Base-by-base conservation (phyloP, 1,139 yeast genomes). In the Candida albicans region DNA sequence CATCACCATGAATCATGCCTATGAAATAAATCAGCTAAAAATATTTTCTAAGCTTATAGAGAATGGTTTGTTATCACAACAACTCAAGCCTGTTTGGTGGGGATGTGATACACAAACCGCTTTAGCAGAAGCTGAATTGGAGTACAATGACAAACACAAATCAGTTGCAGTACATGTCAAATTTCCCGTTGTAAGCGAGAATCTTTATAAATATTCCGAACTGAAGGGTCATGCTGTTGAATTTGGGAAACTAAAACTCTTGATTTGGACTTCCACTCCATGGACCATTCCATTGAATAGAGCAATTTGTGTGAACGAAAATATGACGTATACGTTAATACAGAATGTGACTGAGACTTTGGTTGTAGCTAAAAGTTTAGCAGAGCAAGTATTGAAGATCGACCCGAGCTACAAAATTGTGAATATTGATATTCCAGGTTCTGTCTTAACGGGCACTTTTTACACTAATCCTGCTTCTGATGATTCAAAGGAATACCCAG, bases 221-320 rank as follows among this genome's bases (percentile, higher is more conserved):
- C 12, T 35, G 1, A 38, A 39, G 26, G 45, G 25, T 12, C 34
- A 44, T 6, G 29, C 39, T 4, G 33, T 50, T 27, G 35, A 34
- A 3, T 18, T 29, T 6, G 47, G 40, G 1, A 48, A 50, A 10
- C 49, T 65, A 15, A 57, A 51, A 35, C 53, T 58, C 56, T 66
- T 86, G 49, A 88, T 93, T 44, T 93, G 99, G 99, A 93, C 99
- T 0, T 90, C 97, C 1, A 93, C 99, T 1, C 98, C 99, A 0
- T 93, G 99, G 99, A 95, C 99, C 0, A 70, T 95, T 31, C 87
- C 89, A 2, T 85, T 96, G 0, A 93, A 95, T 58, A 75, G 77
- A 50, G 98, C 98, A 0, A 81, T 93, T 41, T 86, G 95, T 40
- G 75, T 87, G 35, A 81, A 88, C 56, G 64, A 78, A 26, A 67